Percentiles rank a stretch among this genome's conserved stretches.
These are phyloP conservation scores for Silene coronaria DNA, from an alignment of 179 eudicot species.

Conservation along the genomic window DNA sequence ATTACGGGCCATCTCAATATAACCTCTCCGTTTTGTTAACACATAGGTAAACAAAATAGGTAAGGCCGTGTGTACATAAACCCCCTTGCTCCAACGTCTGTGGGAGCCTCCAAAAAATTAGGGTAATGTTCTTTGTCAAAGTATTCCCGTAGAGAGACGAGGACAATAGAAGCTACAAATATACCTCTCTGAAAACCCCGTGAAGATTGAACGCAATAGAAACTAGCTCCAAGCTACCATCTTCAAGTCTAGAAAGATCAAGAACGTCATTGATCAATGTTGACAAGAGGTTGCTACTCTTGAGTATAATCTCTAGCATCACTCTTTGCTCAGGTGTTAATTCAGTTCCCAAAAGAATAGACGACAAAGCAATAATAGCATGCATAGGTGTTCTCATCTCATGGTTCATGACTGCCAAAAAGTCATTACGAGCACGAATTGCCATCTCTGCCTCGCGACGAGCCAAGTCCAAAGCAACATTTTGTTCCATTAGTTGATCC, in stretches of 20 bases:
- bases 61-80: too few relatives aligned
- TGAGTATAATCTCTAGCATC: conserved; percentile 78
- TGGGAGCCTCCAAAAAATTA: too few relatives aligned
- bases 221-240: conserved; percentile 78
- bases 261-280: conserved; percentile 86
- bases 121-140: too few relatives aligned
- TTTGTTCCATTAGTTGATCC: conserved; percentile 78
- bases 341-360: conserved; percentile 74
- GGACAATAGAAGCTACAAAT: neutral
- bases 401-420: conserved; percentile 85
- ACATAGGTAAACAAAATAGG: too few relatives aligned
- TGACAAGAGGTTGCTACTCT: conserved; percentile 74
- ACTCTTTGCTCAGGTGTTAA: conserved; percentile 75
- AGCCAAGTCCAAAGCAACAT: conserved; percentile 70
- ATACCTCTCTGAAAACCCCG: conserved; percentile 71
- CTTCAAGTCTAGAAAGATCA: conserved; percentile 92
- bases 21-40: too few relatives aligned
- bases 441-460: conserved; percentile 84
- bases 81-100: too few relatives aligned
- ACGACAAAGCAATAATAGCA: conserved; percentile 67
- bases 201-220: conserved; percentile 59
- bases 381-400: conserved; percentile 97
- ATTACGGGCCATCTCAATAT: too few relatives aligned
- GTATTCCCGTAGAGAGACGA: neutral
- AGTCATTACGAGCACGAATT: conserved; percentile 81